These are phyloP conservation scores for Penicillium corylophilum DNA, from an alignment of 2,329 filamentous ascomycete genomes.

Conservation along the genomic window DNA sequence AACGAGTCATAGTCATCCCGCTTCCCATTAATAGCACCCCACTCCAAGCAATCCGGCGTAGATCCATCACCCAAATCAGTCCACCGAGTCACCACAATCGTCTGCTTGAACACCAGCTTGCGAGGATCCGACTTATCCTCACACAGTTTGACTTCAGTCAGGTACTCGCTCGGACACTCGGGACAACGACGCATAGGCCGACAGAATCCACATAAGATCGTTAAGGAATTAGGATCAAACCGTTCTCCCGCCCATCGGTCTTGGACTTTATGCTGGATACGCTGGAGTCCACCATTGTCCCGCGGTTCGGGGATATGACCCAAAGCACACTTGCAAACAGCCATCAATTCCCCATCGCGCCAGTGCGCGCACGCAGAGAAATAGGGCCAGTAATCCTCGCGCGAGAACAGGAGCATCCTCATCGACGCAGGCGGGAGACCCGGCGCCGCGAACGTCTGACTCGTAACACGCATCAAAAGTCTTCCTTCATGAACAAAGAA, in stretches of 20 bases:
- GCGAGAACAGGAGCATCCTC: slow-evolving; percentile 58
- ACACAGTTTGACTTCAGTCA: slow-evolving; percentile 59
- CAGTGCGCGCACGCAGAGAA: slow-evolving; percentile 64
- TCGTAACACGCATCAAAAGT: slow-evolving; percentile 59
- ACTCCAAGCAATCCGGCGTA: slow-evolving; percentile 50
- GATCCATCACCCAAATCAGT: slow-evolving; percentile 59
- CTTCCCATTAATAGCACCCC: slow-evolving; percentile 56
- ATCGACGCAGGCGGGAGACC: slow-evolving; percentile 53
- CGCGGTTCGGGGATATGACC: slow-evolving; percentile 54
- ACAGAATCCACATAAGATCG: slow-evolving; percentile 54
- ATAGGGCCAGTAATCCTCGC: slow-evolving; percentile 61
- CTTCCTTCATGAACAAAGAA: slow-evolving; percentile 55
- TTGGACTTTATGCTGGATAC: slow-evolving; percentile 44
- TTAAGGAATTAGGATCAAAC: slow-evolving; percentile 45
- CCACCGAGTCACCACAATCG: slow-evolving; percentile 62
- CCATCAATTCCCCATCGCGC: slow-evolving; percentile 61
- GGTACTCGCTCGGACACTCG: slow-evolving; percentile 62
- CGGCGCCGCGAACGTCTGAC: slow-evolving; percentile 53
- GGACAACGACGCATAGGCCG: slow-evolving; percentile 61
- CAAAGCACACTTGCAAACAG: slow-evolving; percentile 61
- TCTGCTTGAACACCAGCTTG: slow-evolving; percentile 54
- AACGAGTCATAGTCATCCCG: slow-evolving; percentile 55
- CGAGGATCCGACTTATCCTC: slow-evolving; percentile 53
- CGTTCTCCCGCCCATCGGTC: slow-evolving; percentile 26
- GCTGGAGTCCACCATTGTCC: slow-evolving; percentile 39